These are phyloP conservation scores for Apostasia ramifera DNA, from an alignment of 106 monocot genomes.

Conservation along the genomic window DNA sequence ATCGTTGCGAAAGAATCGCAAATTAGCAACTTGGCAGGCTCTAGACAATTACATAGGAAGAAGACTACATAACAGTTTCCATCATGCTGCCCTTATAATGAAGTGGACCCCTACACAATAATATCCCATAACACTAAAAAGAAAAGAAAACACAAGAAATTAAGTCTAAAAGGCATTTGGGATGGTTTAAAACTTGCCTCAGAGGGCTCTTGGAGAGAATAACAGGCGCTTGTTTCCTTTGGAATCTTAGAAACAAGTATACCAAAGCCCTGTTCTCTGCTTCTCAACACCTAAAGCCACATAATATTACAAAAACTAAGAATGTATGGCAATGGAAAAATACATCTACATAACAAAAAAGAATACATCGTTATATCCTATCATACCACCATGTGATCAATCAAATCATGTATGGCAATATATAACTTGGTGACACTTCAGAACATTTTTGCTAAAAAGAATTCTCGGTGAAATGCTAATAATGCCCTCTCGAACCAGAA, in stretches of 20 bases:
- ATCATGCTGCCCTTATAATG: slow-evolving; percentile 9
- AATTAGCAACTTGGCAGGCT: slow-evolving; percentile 11
- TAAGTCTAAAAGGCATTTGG: neutral
- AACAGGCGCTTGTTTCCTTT: slow-evolving; percentile 74
- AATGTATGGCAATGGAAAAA: neutral
- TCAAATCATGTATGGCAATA: neutral
- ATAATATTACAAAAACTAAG: neutral
- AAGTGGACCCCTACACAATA: slow-evolving; percentile 2
- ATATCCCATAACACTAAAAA: slow-evolving; percentile 8
- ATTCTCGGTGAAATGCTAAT: neutral
- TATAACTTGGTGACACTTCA: neutral
- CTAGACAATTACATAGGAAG: neutral
- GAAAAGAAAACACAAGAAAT: neutral
- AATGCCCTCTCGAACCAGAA: neutral
- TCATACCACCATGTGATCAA: neutral
- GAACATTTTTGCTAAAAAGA: neutral
- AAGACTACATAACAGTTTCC: slow-evolving; percentile 1
- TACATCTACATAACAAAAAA: neutral
- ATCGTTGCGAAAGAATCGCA: neutral
- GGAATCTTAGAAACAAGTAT: slow-evolving; percentile 79
- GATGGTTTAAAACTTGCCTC: slow-evolving; percentile 38
- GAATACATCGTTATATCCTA: neutral
- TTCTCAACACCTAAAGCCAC: slow-evolving; percentile 38
- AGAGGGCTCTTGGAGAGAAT: slow-evolving; percentile 66
- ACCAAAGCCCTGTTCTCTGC: slow-evolving; percentile 71